A percentile compares a stretch with the other conserved stretches of the same genome.
phyloP scores from a whole-genome alignment of 805 yeast genomes.

The Yarrowia divulgata region DNA sequence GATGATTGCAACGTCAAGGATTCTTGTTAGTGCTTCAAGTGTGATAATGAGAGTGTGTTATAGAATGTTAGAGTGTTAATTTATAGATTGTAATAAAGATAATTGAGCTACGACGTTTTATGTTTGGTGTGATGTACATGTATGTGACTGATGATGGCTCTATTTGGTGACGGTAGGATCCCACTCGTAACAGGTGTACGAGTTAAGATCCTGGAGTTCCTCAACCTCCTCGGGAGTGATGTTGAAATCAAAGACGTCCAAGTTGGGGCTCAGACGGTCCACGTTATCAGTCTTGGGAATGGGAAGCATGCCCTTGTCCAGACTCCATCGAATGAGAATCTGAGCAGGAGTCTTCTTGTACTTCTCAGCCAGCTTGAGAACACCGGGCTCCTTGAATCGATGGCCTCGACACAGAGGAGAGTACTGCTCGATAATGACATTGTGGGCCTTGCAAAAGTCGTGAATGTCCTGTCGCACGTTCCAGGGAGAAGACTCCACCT shows the following conservation, averaged over 20 bases:
- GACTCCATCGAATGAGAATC: constrained; percentile 81
- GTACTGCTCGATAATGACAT: constrained; percentile 75
- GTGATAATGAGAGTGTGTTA: background rate
- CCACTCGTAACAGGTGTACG: constrained; percentile 23
- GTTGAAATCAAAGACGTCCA: constrained; percentile 63
- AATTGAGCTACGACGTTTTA: background rate
- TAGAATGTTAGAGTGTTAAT: background rate
- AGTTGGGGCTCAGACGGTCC: constrained; percentile 67
- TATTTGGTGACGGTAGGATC: constrained; percentile 1
- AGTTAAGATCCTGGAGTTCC: constrained; percentile 22
- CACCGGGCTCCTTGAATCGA: constrained; percentile 60
- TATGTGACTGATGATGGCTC: background rate
- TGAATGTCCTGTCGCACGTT: constrained; percentile 73
- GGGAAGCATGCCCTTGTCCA: constrained; percentile 75
- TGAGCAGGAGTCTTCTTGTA: constrained; percentile 68
- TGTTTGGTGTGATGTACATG: background rate
- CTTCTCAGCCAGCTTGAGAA: constrained; percentile 62
- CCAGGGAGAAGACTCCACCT: constrained; percentile 92
- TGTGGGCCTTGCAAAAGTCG: constrained; percentile 63
- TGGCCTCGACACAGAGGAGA: constrained; percentile 55
- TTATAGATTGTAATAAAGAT: constrained; percentile 3
- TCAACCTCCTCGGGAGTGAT: constrained; percentile 61
- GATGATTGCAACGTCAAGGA: constrained; percentile 15
- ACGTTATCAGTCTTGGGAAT: constrained; percentile 82
- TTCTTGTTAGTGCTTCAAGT: background rate